A percentile compares a stretch with the other conserved stretches of the same genome.
These are phyloP conservation scores for Verruconis gallopava DNA, from an alignment of 2,329 filamentous ascomycete genomes.

Conservation along the genomic window DNA sequence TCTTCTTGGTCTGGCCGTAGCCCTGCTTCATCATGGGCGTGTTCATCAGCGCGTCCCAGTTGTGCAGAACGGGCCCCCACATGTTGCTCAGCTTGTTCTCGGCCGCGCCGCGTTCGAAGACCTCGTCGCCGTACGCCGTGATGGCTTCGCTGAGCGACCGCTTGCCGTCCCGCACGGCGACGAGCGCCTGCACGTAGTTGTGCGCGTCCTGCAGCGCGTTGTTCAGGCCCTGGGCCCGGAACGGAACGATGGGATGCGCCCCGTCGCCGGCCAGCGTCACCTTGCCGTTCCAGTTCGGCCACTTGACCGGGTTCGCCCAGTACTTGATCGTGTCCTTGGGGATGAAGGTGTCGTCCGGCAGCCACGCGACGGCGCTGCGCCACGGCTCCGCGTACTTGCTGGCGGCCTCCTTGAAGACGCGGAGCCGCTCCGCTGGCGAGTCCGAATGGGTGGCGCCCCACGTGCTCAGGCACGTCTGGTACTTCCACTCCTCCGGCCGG, in stretches of 20 bases:
- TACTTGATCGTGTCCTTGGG: background rate
- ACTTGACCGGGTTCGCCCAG: background rate
- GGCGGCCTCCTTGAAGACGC: background rate
- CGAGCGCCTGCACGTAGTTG: conserved; percentile 10
- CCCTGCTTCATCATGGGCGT: conserved; percentile 7
- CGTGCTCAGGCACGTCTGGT: conserved; percentile 2
- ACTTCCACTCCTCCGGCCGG: background rate
- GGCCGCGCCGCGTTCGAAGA: conserved; percentile 11
- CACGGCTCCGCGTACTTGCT: conserved; percentile 1
- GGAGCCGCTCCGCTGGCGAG: background rate
- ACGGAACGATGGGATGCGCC: conserved; percentile 5
- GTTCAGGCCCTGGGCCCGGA: conserved; percentile 12
- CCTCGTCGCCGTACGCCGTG: conserved; percentile 12
- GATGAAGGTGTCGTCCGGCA: conserved; percentile 1
- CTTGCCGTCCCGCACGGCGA: conserved; percentile 4
- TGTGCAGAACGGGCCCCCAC: conserved; percentile 9
- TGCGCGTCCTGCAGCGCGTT: conserved; percentile 12
- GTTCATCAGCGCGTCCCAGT: conserved; percentile 11
- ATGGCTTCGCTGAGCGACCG: conserved; percentile 9
- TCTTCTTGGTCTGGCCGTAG: conserved; percentile 1
- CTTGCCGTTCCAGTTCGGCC: conserved; percentile 4
- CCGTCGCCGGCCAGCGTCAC: conserved; percentile 5
- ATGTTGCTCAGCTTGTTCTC: conserved; percentile 11
- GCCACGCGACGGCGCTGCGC: background rate
- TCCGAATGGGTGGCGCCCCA: background rate